Evolutionary conservation across 2,329 filamentous ascomycete species (phyloP), one percentile per base, ranked within the genome.

Genomic region (Pseudopithomyces maydicus): DNA sequence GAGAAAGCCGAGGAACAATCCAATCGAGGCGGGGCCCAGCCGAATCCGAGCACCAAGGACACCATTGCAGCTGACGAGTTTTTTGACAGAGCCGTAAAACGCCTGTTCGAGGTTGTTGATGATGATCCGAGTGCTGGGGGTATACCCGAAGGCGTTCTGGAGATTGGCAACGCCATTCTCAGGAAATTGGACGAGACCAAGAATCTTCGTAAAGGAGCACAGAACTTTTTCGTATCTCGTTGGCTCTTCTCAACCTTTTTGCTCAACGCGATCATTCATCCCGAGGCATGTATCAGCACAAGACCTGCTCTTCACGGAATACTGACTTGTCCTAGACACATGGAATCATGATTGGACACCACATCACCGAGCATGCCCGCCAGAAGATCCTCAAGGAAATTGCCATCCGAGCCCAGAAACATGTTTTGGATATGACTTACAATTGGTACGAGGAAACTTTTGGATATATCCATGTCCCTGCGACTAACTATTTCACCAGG

Each of bases 241-340:
- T 99, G 94, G 88, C 88, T 97, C 60, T 97, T 98, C 74, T 90
- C 92, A 61, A 89, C 89, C 50, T 97, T 95, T 76, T 81, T 98
- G 35, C 84, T 91, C 45, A 89, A 90, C 66, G 89, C 92, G 52
- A 86, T 98, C 69, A 90, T 92, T 46, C 90, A 95, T 69, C 95
- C 95, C 11, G 95, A 99, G 83, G 92, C 87, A 82, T 63, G 66
- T 69, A 15, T 22, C 45, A 8, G 55, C 44, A 45, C 15, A 44
- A 20, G 19, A 49, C 59, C 56, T 51, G 17, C 20, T 49, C 22
- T 29, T 36, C 32, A 29, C 29, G 55, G 20, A n/a, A 59, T 73
- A 63, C 78, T 79, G 63, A 79, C 71, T 43, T 51, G 19, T 6
- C 17, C 46, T 65, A 88, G 85, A 81, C 80, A 17, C 81, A 85